These are phyloP conservation scores for Aspergillus vadensis DNA, from an alignment of 2,329 filamentous ascomycete species.

Conservation along the genomic window DNA sequence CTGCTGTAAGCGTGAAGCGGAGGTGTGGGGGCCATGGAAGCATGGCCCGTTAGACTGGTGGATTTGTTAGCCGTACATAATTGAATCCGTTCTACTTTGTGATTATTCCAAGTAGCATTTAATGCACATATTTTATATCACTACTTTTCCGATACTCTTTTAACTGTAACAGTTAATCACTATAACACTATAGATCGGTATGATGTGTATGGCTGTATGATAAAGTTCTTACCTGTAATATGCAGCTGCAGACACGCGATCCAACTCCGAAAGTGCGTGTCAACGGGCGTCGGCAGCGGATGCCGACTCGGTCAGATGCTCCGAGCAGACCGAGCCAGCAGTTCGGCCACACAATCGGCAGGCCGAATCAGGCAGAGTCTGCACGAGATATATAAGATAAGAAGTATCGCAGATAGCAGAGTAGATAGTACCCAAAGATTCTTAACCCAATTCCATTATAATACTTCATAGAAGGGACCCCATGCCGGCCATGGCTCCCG, in stretches of 20 bases:
- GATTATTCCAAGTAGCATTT: not conserved
- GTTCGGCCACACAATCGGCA: constrained; percentile 20
- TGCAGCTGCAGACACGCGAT: not conserved
- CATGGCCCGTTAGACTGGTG: not conserved
- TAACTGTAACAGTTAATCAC: too few relatives aligned
- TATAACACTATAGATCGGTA: too few relatives aligned
- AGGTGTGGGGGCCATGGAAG: not conserved
- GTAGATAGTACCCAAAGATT: not conserved
- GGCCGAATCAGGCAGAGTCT: constrained; percentile 19
- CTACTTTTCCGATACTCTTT: too few relatives aligned
- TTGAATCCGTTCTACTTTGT: constrained; percentile 8
- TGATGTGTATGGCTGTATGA: too few relatives aligned
- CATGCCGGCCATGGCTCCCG: constrained; percentile 19
- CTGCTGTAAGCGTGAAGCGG: constrained; percentile 42
- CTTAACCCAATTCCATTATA: not conserved
- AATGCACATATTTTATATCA: not conserved
- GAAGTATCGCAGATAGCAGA: constrained; percentile 18
- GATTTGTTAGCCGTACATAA: constrained; percentile 10
- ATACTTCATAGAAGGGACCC: not conserved
- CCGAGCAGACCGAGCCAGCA: not conserved
- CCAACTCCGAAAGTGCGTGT: not conserved
- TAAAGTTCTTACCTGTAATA: not conserved
- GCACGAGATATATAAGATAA: constrained; percentile 14
- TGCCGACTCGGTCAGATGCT: not conserved
- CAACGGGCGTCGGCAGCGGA: not conserved